These are phyloP conservation scores for Pythium catenulatum DNA, from an alignment of 352 stramenopile genomes.

Conservation along the genomic window DNA sequence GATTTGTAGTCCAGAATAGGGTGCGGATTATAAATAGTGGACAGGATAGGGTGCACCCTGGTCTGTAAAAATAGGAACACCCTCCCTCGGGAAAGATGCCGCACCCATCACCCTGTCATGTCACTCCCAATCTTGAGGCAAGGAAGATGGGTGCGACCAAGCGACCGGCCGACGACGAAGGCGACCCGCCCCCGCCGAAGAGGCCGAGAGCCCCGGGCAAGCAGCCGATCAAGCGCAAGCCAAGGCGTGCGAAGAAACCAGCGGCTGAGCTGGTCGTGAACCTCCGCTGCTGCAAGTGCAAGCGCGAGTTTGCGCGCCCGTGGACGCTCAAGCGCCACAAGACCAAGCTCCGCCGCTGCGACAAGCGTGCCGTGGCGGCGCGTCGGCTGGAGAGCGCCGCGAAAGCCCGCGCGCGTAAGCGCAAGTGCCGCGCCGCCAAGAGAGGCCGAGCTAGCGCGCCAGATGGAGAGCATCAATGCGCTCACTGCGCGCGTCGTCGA, in stretches of 20 bases:
- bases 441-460: neutral
- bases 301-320: neutral
- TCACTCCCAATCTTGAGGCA: too few species aligned
- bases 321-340: neutral
- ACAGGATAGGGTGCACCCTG: too few species aligned
- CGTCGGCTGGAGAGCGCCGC: neutral
- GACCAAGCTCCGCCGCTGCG: neutral
- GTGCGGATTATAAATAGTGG: too few species aligned
- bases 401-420: neutral
- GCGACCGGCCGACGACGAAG: too few species aligned
- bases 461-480: neutral
- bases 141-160: too few species aligned
- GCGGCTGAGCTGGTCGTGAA: neutral
- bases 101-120: too few species aligned
- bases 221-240: slow-evolving; percentile 1
- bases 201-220: too few species aligned
- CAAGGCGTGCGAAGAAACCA: neutral
- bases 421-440: neutral
- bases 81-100: too few species aligned
- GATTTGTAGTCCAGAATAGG: too few species aligned
- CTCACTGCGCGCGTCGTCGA: neutral
- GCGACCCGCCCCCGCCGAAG: too few species aligned
- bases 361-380: neutral
- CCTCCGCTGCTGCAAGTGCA: neutral
- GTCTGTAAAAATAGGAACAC: too few species aligned